Conservation (phyloP, 2,329 filamentous ascomycete species). For the Alternaria arbusti region DNA sequence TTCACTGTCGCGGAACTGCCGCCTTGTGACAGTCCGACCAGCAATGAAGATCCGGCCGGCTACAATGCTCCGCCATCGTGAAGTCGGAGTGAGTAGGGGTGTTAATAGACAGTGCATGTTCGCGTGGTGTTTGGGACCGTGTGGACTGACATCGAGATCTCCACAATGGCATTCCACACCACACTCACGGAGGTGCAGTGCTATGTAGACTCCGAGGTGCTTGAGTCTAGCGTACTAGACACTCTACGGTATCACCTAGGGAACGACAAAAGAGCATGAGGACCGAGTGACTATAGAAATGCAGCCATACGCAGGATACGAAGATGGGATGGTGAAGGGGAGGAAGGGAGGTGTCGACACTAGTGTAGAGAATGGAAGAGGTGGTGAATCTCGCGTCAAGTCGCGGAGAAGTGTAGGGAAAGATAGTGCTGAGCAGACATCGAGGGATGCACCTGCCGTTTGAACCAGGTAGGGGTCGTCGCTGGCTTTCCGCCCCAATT, state of each 20-base stretch:
- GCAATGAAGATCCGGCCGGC: background rate
- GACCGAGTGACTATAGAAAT: too few relatives aligned
- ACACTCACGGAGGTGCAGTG: background rate
- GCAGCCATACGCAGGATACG: too few relatives aligned
- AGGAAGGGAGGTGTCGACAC: background rate
- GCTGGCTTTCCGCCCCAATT: too few relatives aligned
- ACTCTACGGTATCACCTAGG: too few relatives aligned
- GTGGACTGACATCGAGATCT: background rate
- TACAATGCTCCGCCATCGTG: background rate
- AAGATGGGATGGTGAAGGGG: background rate
- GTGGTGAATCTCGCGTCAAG: too few relatives aligned
- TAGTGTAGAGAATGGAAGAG: too few relatives aligned
- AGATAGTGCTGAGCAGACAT: too few relatives aligned
- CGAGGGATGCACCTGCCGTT: too few relatives aligned
- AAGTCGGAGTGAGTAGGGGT: background rate
- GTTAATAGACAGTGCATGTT: background rate
- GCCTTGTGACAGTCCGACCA: background rate
- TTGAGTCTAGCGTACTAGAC: too few relatives aligned
- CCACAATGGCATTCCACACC: background rate
- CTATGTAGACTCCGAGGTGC: background rate
- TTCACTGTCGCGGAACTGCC: background rate
- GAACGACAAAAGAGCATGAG: too few relatives aligned
- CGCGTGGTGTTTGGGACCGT: background rate
- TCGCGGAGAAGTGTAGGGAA: too few relatives aligned
- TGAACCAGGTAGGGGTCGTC: too few relatives aligned